These are phyloP conservation scores for Xylaria sp. DNA, from an alignment of 2,329 filamentous ascomycete genomes.

Conservation along the genomic window DNA sequence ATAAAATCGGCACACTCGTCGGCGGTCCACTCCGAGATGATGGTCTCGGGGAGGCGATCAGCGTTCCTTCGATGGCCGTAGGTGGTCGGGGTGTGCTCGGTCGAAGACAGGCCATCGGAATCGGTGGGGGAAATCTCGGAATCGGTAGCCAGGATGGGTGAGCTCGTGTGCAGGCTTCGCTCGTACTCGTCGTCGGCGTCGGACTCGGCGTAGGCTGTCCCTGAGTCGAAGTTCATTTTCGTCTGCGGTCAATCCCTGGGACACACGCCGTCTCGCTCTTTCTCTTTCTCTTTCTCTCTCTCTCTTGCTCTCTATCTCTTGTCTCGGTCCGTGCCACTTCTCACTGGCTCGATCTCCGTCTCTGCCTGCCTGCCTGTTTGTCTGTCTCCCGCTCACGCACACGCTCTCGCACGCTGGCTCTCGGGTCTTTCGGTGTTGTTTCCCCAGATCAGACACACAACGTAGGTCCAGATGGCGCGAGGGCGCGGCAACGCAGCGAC, in stretches of 20 bases:
- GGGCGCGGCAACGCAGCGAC: constrained; percentile 10
- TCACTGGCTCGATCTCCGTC: neutral
- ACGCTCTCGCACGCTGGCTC: constrained; percentile 3
- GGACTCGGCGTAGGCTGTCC: constrained; percentile 79
- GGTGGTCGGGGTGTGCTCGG: constrained; percentile 82
- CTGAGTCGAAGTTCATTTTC: constrained; percentile 69
- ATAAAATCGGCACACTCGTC: constrained; percentile 94
- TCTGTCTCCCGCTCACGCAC: neutral
- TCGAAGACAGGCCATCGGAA: constrained; percentile 73
- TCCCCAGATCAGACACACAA: neutral
- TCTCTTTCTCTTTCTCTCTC: neutral
- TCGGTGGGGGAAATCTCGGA: constrained; percentile 76
- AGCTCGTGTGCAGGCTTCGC: constrained; percentile 73
- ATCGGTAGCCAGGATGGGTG: constrained; percentile 71
- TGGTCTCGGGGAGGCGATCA: constrained; percentile 75
- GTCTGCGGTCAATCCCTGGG: constrained; percentile 7
- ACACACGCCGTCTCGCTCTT: constrained; percentile 15
- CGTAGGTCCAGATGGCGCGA: constrained; percentile 12
- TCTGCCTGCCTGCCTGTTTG: neutral
- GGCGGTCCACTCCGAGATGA: constrained; percentile 82
- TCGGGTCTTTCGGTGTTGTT: constrained; percentile 7
- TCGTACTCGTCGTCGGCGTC: constrained; percentile 88
- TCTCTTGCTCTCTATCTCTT: neutral
- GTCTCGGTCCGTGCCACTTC: neutral
- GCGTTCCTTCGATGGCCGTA: constrained; percentile 73